These are phyloP conservation scores for Amphibolis antarctica DNA, from an alignment of 106 monocot genomes.

Conservation along the genomic window DNA sequence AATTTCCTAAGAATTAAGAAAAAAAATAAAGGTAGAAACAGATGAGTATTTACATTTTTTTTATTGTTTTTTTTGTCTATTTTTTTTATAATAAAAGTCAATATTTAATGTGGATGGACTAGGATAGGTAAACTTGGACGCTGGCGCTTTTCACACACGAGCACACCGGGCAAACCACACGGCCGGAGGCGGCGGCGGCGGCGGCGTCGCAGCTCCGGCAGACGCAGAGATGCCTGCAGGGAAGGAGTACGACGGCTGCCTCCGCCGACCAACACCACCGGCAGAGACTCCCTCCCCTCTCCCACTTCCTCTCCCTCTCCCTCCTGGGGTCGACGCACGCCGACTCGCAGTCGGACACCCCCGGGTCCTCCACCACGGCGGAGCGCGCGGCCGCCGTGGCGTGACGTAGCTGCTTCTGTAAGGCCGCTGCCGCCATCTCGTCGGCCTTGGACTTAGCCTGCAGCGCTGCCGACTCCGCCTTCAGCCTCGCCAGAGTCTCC, in stretches of 20 bases:
- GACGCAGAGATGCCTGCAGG: conserved; percentile 64
- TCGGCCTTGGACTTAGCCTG: conserved; percentile 63
- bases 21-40: too few species aligned
- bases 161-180: conserved; percentile 36
- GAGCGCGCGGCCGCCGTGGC: conserved; percentile 14
- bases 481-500: conserved; percentile 34
- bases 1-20: too few species aligned
- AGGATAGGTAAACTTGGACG: conserved; percentile 46
- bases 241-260: conserved; percentile 44
- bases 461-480: conserved; percentile 55
- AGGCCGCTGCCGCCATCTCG: conserved; percentile 42
- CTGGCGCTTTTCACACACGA: conserved; percentile 30
- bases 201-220: conserved; percentile 40
- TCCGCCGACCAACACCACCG: conserved; percentile 27
- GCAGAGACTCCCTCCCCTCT: conserved; percentile 18
- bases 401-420: conserved; percentile 58
- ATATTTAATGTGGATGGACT: conserved; percentile 5
- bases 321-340: conserved; percentile 53
- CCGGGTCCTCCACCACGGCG: not conserved
- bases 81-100: too few species aligned
- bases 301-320: not conserved
- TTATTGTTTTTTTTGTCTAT: too few species aligned
- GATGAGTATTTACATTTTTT: too few species aligned
- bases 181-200: conserved; percentile 7
- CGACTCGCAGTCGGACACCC: conserved; percentile 47